Evolutionary conservation across 1,284 basidiomycete species (phyloP), one percentile per base, ranked within the genome.

Genomic region (Inonotus obliquus): DNA sequence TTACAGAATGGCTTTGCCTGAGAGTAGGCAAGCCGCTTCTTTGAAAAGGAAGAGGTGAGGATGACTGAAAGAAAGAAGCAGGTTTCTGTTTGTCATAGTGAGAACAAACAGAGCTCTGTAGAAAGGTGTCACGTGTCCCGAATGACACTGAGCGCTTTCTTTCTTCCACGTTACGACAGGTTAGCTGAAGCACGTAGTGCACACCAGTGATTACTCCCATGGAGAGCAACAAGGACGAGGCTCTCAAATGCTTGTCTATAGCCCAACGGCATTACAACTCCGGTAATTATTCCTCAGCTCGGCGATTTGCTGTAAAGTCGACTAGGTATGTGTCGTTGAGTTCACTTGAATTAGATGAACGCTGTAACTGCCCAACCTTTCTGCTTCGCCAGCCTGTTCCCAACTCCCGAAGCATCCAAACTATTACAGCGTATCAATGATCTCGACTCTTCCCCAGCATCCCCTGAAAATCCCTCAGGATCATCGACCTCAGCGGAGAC

Each of bases 141-240:
- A 32, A 4, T 9, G 9, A 32, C 32, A 4, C 9, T 9, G 4
- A 4, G 32, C 9, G 32, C 32, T 32, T 32, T 32, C 32, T 32
- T 32, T 9, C 32, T 4, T 32, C 32, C 32, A 44, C 41, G 11
- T 44, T 44, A 6, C 14, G 41, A 44, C 41, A 44, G 17, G 41
- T 44, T 21, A 6, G 17, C 9, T 11, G 17, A 17, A 6, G 11
- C 41, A n/a, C 19, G n/a, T n/a, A n/a, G n/a, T 21, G 17, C 11
- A 44, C 57, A 21, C 37, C 38, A 56, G 21, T 65, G 47, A 54
- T 57, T 60, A 17, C 32, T 32, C 54, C 41, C 47, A 94, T 94
- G 92, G 92, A 94, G 73, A 89, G 89, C 74, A 94, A 95, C 79
- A 92, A 86, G 69, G 92, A 95, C 70, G 94, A 95, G 74, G 92